Base-by-base conservation (phyloP, 345 rosid species). In the Euphorbia pulcherrima region DNA sequence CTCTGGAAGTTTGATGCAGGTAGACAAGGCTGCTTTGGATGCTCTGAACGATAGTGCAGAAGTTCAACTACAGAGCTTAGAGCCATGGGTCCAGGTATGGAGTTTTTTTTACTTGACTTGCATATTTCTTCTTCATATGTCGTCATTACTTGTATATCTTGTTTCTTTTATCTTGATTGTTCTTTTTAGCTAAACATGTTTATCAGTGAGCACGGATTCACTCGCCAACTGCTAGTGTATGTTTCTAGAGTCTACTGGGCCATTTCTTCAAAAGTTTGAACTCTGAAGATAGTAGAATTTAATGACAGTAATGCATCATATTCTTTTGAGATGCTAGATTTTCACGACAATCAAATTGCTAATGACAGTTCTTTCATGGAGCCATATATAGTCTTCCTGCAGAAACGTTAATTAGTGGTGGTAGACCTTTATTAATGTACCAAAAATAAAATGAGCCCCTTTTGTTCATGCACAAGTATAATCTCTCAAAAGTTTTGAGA, bases 51-150 rank as follows among this genome's bases (percentile, higher is more conserved):
- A 88, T 68, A 78, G 82, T 65, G 97, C 93, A 66, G 99, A 89
- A 78, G 80, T 89, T 81, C 90, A 94, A 81, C 80, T 94, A 75
- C 97, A 87, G 83, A 85, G 86, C 77, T 85, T 94, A 86, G 97
- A 94, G 74, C 97, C 97, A 70, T 94, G 99, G 99, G 69, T 94
- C 75, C 97, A 92, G 93, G 97, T 94, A 66, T 16, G 39, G 48
- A 65, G 26, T 53, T 7, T 44, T 30, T 58, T 21, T 50, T 26
- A 40, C n/a, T 54, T 14, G 30, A 24, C 16, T 66, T 47, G n/a
- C n/a, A 29, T 30, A 60, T 63, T 37, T 64, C 23, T 46, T 2
- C 18, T 26, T 35, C 46, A 20, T 33, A 39, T 47, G 50, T 56
- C 16, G 18, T 20, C 17, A 28, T 51, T 47, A n/a, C 54, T 58